Evolutionary conservation across 176 grass and related monocot species (phyloP).

Genomic region (Musa troglodytarum): DNA sequence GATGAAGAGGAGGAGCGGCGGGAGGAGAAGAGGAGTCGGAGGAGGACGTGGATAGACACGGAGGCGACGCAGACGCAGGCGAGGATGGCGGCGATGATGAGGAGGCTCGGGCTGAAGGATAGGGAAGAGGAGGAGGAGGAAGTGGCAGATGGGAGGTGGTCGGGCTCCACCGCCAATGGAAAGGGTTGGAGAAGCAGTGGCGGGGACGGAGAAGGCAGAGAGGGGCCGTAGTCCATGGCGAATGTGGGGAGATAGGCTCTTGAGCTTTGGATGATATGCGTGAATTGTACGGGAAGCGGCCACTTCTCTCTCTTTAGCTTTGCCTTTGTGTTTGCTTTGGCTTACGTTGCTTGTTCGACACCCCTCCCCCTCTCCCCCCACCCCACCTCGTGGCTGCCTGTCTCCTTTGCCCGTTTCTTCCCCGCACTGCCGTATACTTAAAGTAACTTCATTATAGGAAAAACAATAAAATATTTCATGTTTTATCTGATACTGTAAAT

Average conservation of each 20-base stretch:
- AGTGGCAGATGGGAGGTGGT: background rate
- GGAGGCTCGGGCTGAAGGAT: conserved; percentile 31
- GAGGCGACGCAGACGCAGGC: conserved; percentile 54
- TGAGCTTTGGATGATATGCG: background rate
- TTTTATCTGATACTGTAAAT: too few species aligned
- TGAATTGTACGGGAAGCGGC: background rate
- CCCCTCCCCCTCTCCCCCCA: too few species aligned
- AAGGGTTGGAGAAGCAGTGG: background rate
- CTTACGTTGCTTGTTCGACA: too few species aligned
- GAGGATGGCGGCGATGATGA: conserved; percentile 47
- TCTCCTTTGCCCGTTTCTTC: too few species aligned
- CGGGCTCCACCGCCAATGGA: background rate
- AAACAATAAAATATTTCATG: too few species aligned
- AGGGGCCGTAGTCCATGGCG: background rate
- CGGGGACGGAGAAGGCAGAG: background rate
- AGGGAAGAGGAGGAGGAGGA: background rate
- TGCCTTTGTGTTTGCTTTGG: background rate
- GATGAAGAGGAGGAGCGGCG: background rate
- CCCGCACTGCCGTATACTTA: too few species aligned
- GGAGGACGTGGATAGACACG: conserved; percentile 57
- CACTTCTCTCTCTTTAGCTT: background rate
- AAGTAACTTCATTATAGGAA: too few species aligned
- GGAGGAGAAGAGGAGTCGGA: conserved; percentile 55
- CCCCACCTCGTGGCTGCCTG: too few species aligned
- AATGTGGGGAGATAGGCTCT: background rate